phyloP scores from a whole-genome alignment of 1,284 basidiomycete species.

The Marasmius sp. region DNA sequence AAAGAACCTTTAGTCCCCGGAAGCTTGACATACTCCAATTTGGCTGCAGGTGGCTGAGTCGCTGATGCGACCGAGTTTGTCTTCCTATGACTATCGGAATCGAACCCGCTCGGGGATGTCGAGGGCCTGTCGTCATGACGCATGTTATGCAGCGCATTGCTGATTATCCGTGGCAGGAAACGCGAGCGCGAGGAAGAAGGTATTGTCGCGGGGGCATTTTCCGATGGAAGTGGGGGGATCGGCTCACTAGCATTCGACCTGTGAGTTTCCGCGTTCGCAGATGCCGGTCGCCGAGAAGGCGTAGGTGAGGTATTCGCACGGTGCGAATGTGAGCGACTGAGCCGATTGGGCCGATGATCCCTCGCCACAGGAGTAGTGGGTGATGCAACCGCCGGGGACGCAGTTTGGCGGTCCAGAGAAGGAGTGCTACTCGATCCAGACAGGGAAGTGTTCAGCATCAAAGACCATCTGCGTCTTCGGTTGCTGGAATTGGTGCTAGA shows the following conservation, averaged over 20 bases:
- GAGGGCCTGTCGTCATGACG: constrained; percentile 56
- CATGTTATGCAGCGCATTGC: constrained; percentile 58
- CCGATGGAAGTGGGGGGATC: constrained; percentile 7
- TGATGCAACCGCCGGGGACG: constrained; percentile 1
- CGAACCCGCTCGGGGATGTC: constrained; percentile 23
- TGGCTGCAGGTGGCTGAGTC: constrained; percentile 68
- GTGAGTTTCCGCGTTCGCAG: constrained; percentile 7
- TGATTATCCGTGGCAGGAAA: constrained; percentile 70
- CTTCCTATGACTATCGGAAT: constrained; percentile 35
- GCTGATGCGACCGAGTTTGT: constrained; percentile 29
- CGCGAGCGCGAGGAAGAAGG: constrained; percentile 43
- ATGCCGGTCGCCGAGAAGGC: constrained; percentile 15
- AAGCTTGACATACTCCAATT: constrained; percentile 86
- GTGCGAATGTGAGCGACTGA: constrained; percentile 9
- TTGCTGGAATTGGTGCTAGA: constrained; percentile 17
- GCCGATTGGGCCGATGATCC: constrained; percentile 8
- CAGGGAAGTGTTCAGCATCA: constrained; percentile 32
- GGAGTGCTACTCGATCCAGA: constrained; percentile 2
- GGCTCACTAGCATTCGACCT: not conserved
- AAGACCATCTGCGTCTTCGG: constrained; percentile 54
- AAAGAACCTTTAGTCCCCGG: constrained; percentile 86
- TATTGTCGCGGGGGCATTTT: not conserved
- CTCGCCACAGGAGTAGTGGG: constrained; percentile 3
- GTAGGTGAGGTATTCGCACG: constrained; percentile 8
- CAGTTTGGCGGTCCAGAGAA: not conserved